Evolutionary conservation across 495 filamentous ascomycete species (phyloP), one percentile per base, ranked within the genome.

Genomic region (Bathelium albidoporum): DNA sequence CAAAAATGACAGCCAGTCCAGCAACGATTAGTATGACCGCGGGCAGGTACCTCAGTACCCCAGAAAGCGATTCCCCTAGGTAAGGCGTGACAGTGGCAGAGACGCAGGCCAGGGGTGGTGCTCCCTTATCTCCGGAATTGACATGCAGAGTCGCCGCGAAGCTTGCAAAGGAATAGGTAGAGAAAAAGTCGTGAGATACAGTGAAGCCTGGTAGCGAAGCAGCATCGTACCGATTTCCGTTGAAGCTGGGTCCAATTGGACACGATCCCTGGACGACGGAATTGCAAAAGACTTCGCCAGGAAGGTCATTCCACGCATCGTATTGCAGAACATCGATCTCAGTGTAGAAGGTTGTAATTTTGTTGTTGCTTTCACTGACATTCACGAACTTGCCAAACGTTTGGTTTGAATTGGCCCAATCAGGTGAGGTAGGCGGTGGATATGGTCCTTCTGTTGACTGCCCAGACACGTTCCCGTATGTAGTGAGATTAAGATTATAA

Each of bases 381-480:
- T 87, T 79, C 39, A 82, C 72, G 64, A 97, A 95, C 75, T 96
- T 95, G 59, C 92, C 91, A 64, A 84, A 77, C 1, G 82, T 85
- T 59, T 78, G 73, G 45, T 80, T 85, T 0, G 77, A 67, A 70
- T 90, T 78, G 0, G 55, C 69, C 78, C 87, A 84, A 55, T 73
- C 70, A 3, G 78, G 70, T 66, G 81, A 75, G 53, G 81, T 72
- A 45, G 75, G 71, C 3, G 77, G 62, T 45, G 89, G 89, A 63
- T 75, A 75, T 2, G 59, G 24, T 11, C 69, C 73, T 18, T 84
- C 78, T 18, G 72, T 64, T 3, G 73, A 59, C 24, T 78, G 69
- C 24, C 94, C 94, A 29, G 86, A 86, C 24, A 97, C 90, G 74
- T 97, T 96, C 26, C 92, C 92, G 76, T 90, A 97, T 24, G 96